Base-by-base conservation (phyloP, 108 stramenopile species). In the Conticribra weissflogii region DNA sequence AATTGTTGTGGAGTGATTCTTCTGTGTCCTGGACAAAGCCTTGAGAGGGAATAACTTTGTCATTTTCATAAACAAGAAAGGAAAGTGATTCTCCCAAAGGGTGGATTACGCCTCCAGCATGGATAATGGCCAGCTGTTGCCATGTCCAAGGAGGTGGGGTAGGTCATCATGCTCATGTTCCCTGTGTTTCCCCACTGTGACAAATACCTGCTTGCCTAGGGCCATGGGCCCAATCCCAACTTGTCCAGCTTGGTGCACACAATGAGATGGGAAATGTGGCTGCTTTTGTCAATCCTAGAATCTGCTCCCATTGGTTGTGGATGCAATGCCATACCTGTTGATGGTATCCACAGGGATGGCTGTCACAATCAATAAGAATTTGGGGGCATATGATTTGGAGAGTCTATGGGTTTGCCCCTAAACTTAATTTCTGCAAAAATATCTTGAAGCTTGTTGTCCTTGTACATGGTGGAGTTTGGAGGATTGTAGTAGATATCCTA, bases 11-110 rank as follows among this genome's bases (percentile, higher is more conserved):
- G 36, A 24, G 28, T 17, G 55, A 30, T 21, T 52, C 30, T 22
- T 52, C 54, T 28, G 50, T 44, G 16, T 29, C 4, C 31, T 33
- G 67, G 19, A 57, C 3, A 33, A 34, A 33, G 54, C 17, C 55
- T 48, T 48, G 56, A 29, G 16, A 9, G 30, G n/a, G n/a, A n/a
- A 8, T 48, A 46, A 54, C 17, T 58, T 52, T 9, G 24, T 33
- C 24, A 17, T 48, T 28, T 48, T 7, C 23, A 19, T 65, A 49
- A 5, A 65, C 63, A 3, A 65, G 31, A 51, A 65, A 65, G 63
- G 63, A 65, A 1, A 65, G 63, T 3, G 63, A 65, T 33, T 65
- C 63, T 0, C 28, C 51, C 3, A 51, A 65, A 12, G 63, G 63
- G 53, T 65, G 63, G 5, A 41, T 12, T 41, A 9, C 36, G 8